A percentile compares a stretch with the other conserved stretches of the same genome.
Evolutionary conservation across 108 stramenopile species (phyloP).

Genomic region (Nitzschia sp.): DNA sequence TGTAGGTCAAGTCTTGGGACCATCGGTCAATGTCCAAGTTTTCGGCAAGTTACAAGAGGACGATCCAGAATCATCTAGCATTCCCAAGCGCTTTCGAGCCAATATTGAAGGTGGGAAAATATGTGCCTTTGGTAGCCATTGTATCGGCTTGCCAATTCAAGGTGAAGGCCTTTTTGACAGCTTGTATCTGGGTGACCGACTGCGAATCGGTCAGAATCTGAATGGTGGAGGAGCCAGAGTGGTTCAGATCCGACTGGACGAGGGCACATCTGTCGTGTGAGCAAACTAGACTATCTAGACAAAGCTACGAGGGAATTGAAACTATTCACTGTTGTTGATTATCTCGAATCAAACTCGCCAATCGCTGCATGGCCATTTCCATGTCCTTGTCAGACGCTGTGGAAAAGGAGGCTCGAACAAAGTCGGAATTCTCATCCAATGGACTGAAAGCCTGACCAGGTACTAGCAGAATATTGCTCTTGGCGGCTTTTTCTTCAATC

Average conservation of each 20-base stretch:
- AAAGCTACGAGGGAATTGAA: no score
- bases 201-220: conserved; percentile 55
- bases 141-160: conserved; percentile 43
- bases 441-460: background rate
- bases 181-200: conserved; percentile 46
- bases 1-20: conserved; percentile 47
- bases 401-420: conserved; percentile 1
- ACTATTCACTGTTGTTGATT: background rate
- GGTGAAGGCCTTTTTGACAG: conserved; percentile 54
- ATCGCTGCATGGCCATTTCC: conserved; percentile 1
- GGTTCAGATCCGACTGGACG: conserved; percentile 47
- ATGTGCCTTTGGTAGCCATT: conserved; percentile 20
- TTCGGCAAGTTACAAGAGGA: conserved; percentile 37
- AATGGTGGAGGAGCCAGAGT: conserved; percentile 61
- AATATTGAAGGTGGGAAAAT: conserved; percentile 41
- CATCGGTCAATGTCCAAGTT: conserved; percentile 37
- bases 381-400: background rate
- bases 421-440: background rate
- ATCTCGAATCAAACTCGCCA: background rate
- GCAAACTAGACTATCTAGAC: no score
- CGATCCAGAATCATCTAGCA: conserved; percentile 1
- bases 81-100: conserved; percentile 34
- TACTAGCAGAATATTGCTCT: conserved; percentile 7
- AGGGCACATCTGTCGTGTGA: background rate
- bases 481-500: conserved; percentile 4